Evolutionary conservation across 768 basidiomycete species (phyloP).

Genomic region (Hebeloma cylindrosporum): DNA sequence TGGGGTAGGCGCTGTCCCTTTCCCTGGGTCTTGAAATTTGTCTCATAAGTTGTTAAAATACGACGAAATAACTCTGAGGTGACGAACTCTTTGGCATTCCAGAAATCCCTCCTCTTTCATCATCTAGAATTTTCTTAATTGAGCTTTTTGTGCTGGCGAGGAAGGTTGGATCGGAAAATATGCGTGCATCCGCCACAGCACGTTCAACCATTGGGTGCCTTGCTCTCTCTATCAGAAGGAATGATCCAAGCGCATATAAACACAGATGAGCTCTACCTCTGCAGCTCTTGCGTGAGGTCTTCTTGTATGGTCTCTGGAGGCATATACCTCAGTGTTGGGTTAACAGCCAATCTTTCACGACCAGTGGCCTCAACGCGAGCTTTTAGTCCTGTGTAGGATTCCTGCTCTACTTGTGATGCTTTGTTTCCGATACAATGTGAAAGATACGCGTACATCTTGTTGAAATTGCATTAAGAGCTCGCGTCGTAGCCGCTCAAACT

Average conservation of each 20-base stretch:
- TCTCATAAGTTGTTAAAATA: neutral
- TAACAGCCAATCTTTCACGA: slow-evolving; percentile 51
- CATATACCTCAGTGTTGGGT: slow-evolving; percentile 52
- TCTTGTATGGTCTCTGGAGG: slow-evolving; percentile 52
- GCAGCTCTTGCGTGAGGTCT: slow-evolving; percentile 71
- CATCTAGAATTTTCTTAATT: slow-evolving; percentile 45
- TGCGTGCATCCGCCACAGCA: slow-evolving; percentile 50
- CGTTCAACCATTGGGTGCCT: slow-evolving; percentile 71
- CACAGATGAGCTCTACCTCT: slow-evolving; percentile 44
- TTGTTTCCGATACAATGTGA: neutral
- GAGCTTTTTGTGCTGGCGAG: slow-evolving; percentile 41
- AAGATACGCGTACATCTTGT: slow-evolving; percentile 42
- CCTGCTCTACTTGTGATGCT: slow-evolving; percentile 36
- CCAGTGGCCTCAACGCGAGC: slow-evolving; percentile 62
- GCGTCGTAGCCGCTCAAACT: slow-evolving; percentile 70
- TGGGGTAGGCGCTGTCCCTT: slow-evolving; percentile 1
- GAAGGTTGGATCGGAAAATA: slow-evolving; percentile 50
- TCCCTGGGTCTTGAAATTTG: neutral
- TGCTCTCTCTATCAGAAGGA: slow-evolving; percentile 4
- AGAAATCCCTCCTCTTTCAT: slow-evolving; percentile 29
- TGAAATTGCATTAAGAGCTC: slow-evolving; percentile 65
- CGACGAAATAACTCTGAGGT: neutral
- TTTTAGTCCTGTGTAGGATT: slow-evolving; percentile 54
- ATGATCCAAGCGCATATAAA: neutral
- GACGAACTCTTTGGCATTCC: slow-evolving; percentile 16